These are phyloP conservation scores for Pichia sp. DNA, from an alignment of 1,139 yeast species.

Conservation along the genomic window DNA sequence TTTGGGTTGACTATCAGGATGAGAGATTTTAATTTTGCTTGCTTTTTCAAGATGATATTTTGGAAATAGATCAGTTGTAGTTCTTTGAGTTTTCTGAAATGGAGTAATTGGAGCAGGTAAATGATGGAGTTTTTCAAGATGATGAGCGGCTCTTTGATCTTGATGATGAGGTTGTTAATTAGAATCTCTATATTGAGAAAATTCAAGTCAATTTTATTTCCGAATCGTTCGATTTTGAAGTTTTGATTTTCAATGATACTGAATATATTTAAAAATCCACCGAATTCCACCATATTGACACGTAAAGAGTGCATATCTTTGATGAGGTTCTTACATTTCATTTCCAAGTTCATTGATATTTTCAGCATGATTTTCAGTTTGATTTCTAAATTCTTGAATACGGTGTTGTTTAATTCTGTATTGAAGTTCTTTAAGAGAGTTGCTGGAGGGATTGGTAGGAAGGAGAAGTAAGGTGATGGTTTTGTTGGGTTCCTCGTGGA, in stretches of 20 bases:
- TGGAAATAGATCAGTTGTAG: conserved; percentile 32
- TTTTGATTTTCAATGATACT: conserved; percentile 33
- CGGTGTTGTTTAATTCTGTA: conserved; percentile 21
- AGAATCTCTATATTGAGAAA: conserved; percentile 35
- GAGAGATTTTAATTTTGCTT: conserved; percentile 25
- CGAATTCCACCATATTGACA: conserved; percentile 32
- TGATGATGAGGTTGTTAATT: conserved; percentile 27
- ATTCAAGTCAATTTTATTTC: conserved; percentile 35
- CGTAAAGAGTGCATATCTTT: conserved; percentile 27
- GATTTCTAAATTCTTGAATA: conserved; percentile 29
- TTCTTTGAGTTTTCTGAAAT: conserved; percentile 35
- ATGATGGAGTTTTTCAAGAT: conserved; percentile 30
- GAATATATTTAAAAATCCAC: conserved; percentile 35
- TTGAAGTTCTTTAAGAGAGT: conserved; percentile 27
- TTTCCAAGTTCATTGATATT: conserved; percentile 23
- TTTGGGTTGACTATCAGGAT: conserved; percentile 26
- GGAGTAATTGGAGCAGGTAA: conserved; percentile 27
- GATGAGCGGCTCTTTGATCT: conserved; percentile 34
- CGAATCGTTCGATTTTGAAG: conserved; percentile 32
- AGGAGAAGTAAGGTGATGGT: conserved; percentile 34
- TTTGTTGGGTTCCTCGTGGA: conserved; percentile 31
- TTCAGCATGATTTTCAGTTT: conserved; percentile 19
- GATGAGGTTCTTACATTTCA: conserved; percentile 22
- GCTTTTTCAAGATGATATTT: conserved; percentile 29
- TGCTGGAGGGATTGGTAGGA: conserved; percentile 33